Conservation (phyloP, 2,329 filamentous ascomycete species). For the Xylariaceae sp. region DNA sequence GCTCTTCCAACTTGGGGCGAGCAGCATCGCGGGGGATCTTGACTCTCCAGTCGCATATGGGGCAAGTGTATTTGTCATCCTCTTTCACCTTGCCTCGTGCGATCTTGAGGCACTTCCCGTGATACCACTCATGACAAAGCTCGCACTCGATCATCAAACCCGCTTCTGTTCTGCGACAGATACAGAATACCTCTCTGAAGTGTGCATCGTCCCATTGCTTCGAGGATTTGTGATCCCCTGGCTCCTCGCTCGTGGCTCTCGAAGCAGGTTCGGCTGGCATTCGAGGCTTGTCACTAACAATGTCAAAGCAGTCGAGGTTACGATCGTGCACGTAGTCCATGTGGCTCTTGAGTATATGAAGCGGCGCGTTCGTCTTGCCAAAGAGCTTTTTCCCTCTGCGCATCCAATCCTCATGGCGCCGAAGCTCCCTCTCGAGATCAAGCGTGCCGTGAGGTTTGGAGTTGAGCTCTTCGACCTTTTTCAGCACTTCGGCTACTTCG, state of each 20-base stretch:
- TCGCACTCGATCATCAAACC: slow-evolving; percentile 99
- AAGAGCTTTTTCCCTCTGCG: slow-evolving; percentile 95
- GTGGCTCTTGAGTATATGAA: slow-evolving; percentile 91
- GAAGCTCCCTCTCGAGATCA: slow-evolving; percentile 90
- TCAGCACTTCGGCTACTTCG: slow-evolving; percentile 87
- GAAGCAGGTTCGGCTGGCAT: slow-evolving; percentile 89
- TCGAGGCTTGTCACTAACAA: slow-evolving; percentile 75
- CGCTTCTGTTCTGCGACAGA: slow-evolving; percentile 86
- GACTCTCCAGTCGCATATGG: slow-evolving; percentile 94
- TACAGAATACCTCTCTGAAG: slow-evolving; percentile 84
- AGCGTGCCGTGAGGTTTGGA: slow-evolving; percentile 87
- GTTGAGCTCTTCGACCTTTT: slow-evolving; percentile 80
- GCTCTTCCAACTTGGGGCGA: slow-evolving; percentile 87
- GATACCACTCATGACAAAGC: slow-evolving; percentile 98
- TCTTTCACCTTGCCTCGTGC: slow-evolving; percentile 97
- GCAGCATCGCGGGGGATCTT: slow-evolving; percentile 96
- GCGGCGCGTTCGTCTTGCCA: slow-evolving; percentile 92
- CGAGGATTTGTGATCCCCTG: slow-evolving; percentile 34
- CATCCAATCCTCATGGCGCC: slow-evolving; percentile 98
- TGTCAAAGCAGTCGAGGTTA: slow-evolving; percentile 87
- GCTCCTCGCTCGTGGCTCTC: slow-evolving; percentile 62
- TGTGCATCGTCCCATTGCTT: slow-evolving; percentile 57
- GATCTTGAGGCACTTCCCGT: slow-evolving; percentile 97
- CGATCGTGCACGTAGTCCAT: slow-evolving; percentile 90
- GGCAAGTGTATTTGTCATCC: slow-evolving; percentile 96